Percentiles rank a stretch among this genome's conserved stretches.
Evolutionary conservation across 2,329 filamentous ascomycete species (phyloP).

Genomic region (Trichoderma oligosporum): DNA sequence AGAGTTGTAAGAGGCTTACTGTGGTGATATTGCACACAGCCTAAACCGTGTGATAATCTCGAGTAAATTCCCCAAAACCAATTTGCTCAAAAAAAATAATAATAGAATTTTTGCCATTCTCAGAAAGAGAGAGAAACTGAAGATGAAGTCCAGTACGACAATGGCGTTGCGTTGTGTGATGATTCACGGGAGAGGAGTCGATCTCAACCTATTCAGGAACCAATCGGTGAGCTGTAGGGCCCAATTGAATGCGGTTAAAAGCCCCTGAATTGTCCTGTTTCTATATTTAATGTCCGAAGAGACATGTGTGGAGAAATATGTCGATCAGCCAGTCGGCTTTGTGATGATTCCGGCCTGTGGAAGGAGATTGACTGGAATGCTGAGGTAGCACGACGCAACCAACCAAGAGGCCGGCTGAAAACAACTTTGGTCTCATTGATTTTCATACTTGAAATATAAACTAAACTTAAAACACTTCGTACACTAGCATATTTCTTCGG

Average conservation of each 20-base stretch:
- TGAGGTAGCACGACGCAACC: neutral
- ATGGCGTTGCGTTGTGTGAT: neutral
- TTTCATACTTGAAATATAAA: no score
- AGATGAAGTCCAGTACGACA: neutral
- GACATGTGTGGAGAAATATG: neutral
- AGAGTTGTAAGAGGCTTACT: neutral
- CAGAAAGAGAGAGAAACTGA: neutral
- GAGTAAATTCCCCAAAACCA: neutral
- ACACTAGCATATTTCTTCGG: no score
- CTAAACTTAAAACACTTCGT: no score
- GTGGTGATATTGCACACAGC: neutral
- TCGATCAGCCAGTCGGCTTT: neutral
- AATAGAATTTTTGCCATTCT: neutral
- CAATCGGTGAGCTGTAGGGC: neutral
- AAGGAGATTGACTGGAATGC: conserved; percentile 8
- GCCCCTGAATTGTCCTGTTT: neutral
- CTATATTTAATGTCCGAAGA: neutral
- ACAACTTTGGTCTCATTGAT: neutral
- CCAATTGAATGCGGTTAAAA: neutral
- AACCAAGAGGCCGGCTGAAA: conserved; percentile 1
- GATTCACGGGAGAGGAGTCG: neutral
- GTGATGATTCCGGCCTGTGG: neutral
- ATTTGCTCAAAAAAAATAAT: neutral
- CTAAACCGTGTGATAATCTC: neutral
- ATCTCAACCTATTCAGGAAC: neutral